Evolutionary conservation across 306 rosid genomes (phyloP).

Genomic region (Malus asiatica): DNA sequence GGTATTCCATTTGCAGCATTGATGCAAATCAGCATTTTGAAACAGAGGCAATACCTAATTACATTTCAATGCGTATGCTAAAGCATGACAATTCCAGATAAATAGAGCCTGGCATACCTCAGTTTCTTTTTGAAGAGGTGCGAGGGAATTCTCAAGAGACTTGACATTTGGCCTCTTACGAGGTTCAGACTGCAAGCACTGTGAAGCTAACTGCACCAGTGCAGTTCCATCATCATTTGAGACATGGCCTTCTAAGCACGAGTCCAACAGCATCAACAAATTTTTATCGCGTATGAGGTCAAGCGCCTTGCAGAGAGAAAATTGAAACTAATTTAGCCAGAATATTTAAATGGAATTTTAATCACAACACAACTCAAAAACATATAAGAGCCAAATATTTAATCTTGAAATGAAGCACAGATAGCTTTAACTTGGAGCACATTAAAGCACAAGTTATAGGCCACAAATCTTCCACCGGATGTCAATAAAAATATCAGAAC

Average conservation of each 20-base stretch:
- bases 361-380: neutral
- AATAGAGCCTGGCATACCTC: constrained; percentile 33
- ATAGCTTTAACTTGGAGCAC: neutral
- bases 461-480: neutral
- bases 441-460: neutral
- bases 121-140: constrained; percentile 83
- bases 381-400: neutral
- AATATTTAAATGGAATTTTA: neutral
- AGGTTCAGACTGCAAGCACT: constrained; percentile 81
- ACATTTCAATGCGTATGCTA: neutral
- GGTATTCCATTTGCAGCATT: neutral
- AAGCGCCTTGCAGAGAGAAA: constrained; percentile 55
- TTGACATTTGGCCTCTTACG: constrained; percentile 90
- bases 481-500: constrained; percentile 6
- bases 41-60: constrained; percentile 15
- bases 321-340: neutral
- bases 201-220: constrained; percentile 73
- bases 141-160: constrained; percentile 64
- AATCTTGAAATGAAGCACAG: neutral
- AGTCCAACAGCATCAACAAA: constrained; percentile 68
- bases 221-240: constrained; percentile 85
- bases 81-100: neutral
- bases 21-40: constrained; percentile 3
- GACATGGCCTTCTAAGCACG: constrained; percentile 82
- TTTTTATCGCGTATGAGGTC: constrained; percentile 85